Evolutionary conservation across 208 protist genomes (phyloP), one percentile per base, ranked within the genome.

Genomic region (Tritrichomonas musculus): DNA sequence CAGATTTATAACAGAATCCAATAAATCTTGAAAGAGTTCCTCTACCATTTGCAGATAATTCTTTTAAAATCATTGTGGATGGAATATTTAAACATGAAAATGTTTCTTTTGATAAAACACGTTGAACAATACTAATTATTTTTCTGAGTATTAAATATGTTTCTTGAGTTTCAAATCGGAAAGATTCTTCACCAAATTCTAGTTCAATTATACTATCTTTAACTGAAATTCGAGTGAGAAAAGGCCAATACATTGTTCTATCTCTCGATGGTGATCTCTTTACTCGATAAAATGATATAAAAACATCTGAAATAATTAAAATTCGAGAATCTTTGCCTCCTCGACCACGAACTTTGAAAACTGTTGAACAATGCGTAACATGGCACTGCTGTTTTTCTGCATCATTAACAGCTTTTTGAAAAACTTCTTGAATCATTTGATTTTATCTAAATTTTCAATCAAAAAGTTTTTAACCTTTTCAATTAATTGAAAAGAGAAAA

Each of bases 161-260:
- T 47, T 82, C 73, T 8, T 5, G 0, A 50, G 73, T 47, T 82
- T 82, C 73, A 41, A 82, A 82, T 4, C 73, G 33, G 49, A 82
- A 82, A n/a, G 39, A 20, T 17, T 82, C 73, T 50, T 82, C 33
- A 8, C 73, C 73, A 39, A 82, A 82, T 50, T 82, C 39, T 14
- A 82, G n/a, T 11, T 47, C 41, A 27, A 82, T 82, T 13, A 41
- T 82, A n/a, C 14, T 25, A 9, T 50, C 33, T 20, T 82, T 20
- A 82, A 27, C 33, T 1, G 2, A n/a, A 82, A 82, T 47, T 50
- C 50, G 33, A 47, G 73, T 82, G 11, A 82, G 33, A n/a, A 39
- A 82, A 30, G 73, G 73, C 73, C 73, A 82, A 82, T 82, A 82
- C 73, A 82, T 82, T 5, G 39, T 50, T 39, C 73, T 82, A 17